phyloP scores from a whole-genome alignment of 1,139 yeast genomes.

The Tardiomyces blankii region DNA sequence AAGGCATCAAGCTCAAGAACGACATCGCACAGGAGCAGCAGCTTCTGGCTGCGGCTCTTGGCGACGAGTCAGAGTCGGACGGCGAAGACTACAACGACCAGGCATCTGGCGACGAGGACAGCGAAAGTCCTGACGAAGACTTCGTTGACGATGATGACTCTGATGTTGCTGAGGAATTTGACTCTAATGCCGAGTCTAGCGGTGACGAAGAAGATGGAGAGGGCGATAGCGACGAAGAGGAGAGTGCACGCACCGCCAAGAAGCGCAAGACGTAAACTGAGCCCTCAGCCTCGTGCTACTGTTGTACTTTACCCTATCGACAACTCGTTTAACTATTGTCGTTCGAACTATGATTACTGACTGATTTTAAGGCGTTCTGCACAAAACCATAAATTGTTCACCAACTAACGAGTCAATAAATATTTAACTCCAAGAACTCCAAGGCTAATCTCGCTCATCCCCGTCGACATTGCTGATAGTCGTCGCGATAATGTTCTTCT shows the following conservation, averaged over 20 bases:
- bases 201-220: neutral
- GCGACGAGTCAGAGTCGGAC: slow-evolving; percentile 58
- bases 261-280: neutral
- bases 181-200: slow-evolving; percentile 46
- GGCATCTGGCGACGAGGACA: slow-evolving; percentile 43
- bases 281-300: too few relatives aligned
- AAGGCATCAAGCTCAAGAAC: slow-evolving; percentile 71
- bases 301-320: too few relatives aligned
- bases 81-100: slow-evolving; percentile 28
- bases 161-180: slow-evolving; percentile 83
- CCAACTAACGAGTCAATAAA: too few relatives aligned
- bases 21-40: slow-evolving; percentile 85
- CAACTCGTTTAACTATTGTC: too few relatives aligned
- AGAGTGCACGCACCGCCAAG: neutral
- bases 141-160: slow-evolving; percentile 51
- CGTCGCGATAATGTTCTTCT: too few relatives aligned
- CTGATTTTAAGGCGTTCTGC: too few relatives aligned
- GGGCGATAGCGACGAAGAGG: neutral
- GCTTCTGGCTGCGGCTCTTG: slow-evolving; percentile 65
- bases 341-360: too few relatives aligned
- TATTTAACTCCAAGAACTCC: too few relatives aligned
- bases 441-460: too few relatives aligned
- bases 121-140: slow-evolving; percentile 42
- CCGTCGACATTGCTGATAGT: neutral
- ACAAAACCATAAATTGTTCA: too few relatives aligned